Conservation (phyloP, 495 filamentous ascomycete species). For the Neurospora sp. region DNA sequence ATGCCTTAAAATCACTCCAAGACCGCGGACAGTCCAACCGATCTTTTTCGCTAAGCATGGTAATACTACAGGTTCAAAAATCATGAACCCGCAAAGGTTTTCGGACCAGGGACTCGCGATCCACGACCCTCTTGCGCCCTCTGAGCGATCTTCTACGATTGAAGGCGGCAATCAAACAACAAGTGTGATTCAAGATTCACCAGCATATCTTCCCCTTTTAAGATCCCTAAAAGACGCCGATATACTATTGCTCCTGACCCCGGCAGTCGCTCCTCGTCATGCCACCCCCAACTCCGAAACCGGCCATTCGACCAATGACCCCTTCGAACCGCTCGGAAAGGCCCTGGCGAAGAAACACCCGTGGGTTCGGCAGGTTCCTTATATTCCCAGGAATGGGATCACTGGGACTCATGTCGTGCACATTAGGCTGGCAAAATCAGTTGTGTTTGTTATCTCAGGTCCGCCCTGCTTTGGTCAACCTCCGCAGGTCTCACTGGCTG, state of each 20-base stretch:
- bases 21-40: background rate
- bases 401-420: constrained; percentile 49
- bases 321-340: constrained; percentile 50
- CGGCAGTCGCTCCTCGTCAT: constrained; percentile 39
- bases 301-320: constrained; percentile 30
- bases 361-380: constrained; percentile 51
- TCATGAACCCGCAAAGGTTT: background rate
- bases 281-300: constrained; percentile 7
- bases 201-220: constrained; percentile 32
- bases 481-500: constrained; percentile 33
- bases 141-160: background rate
- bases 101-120: background rate
- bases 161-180: constrained; percentile 2
- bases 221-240: constrained; percentile 33
- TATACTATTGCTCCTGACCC: constrained; percentile 49
- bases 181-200: constrained; percentile 22
- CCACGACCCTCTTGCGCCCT: background rate
- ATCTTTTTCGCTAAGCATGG: background rate
- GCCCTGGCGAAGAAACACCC: constrained; percentile 43
- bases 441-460: constrained; percentile 45
- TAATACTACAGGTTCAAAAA: background rate
- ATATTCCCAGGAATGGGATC: constrained; percentile 45
- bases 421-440: constrained; percentile 42
- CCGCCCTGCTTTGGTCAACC: constrained; percentile 23
- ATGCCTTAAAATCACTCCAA: background rate